Evolutionary conservation across 2,329 filamentous ascomycete species (phyloP), one percentile per base, ranked within the genome.

Genomic region (Ciborinia camelliae): DNA sequence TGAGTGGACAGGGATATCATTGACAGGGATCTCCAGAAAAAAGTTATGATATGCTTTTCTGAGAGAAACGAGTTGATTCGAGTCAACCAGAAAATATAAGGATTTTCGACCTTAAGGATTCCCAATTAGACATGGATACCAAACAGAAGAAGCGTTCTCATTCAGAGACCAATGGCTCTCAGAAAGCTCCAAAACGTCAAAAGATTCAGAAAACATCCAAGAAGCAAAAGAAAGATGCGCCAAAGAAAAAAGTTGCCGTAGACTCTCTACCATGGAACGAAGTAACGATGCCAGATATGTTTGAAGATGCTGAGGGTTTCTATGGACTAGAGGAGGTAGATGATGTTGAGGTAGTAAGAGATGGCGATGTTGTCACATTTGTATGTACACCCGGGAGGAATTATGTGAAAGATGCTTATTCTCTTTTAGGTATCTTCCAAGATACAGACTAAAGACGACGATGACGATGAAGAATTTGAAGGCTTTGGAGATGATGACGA

Each of bases 291-390:
- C 91, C 91, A 8, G 90, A 93, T 73, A 87, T 90, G 74, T 81
- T 93, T 71, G 87, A 94, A 53, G 91, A 97, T 78, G 91, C 91
- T n/a, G 92, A 96, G 69, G 95, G 95, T 0, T 97, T 99, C 76
- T 96, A 89, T 72, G 92, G 91, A 0, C 79, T 99, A 1, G 92
- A 99, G 73, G 93, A 98, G 73, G 89, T 98, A 54, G 91, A 96
- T 20, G 92, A 91, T 60, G 91, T 99, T 1, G 90, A 97, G 37
- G 82, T 99, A n/a, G 80, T 96, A 50, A 85, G 83, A 67, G 82
- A 88, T 37, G 86, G 86, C 9, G 78, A 81, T 61, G 81, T 79
- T 7, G 77, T 88, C 35, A 80, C 83, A 72, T 88, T 89, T 76
- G 78, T 88, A 71, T 64, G 78, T 47, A 48, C 18, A 4, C 74